A percentile compares a stretch with the other conserved stretches of the same genome.
phyloP scores from a whole-genome alignment of 768 basidiomycete genomes.

The Auriscalpium microsporum region DNA sequence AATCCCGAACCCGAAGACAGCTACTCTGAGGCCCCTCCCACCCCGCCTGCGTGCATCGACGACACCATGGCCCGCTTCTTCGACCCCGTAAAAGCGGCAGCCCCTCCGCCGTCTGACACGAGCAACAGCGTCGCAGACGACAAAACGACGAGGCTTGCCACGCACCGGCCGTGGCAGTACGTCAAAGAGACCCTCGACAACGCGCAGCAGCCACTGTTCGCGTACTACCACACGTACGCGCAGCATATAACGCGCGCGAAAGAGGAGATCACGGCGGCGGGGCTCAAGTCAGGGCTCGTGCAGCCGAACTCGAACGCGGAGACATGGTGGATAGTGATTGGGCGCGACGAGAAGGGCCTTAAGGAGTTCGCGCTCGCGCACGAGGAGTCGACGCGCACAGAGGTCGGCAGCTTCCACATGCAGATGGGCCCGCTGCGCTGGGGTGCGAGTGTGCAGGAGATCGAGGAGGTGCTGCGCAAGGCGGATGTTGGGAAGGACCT shows the following conservation, averaged over 20 bases:
- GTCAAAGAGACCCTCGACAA: slow-evolving; percentile 5
- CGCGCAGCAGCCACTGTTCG: slow-evolving; percentile 5
- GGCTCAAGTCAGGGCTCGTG: background rate
- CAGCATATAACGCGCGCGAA: background rate
- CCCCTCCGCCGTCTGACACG: too few relatives aligned
- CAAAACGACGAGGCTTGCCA: background rate
- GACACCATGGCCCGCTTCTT: too few relatives aligned
- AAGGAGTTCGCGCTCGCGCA: too few relatives aligned
- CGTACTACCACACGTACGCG: too few relatives aligned
- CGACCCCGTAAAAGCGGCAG: too few relatives aligned
- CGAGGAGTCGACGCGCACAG: background rate
- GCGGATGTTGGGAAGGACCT: background rate
- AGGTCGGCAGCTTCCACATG: background rate
- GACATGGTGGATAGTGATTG: background rate
- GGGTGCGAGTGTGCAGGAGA: slow-evolving; percentile 7
- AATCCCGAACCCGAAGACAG: too few relatives aligned
- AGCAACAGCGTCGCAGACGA: background rate
- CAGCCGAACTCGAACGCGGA: background rate
- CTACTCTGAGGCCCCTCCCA: too few relatives aligned
- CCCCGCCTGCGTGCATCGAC: too few relatives aligned
- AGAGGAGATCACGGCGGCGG: background rate
- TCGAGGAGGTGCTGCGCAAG: slow-evolving; percentile 6
- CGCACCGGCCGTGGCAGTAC: slow-evolving; percentile 11
- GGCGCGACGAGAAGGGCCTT: too few relatives aligned
- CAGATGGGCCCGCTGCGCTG: slow-evolving; percentile 4